These are phyloP conservation scores for Phaeodactylum tricornutum DNA, from an alignment of 108 stramenopile genomes.

Conservation along the genomic window DNA sequence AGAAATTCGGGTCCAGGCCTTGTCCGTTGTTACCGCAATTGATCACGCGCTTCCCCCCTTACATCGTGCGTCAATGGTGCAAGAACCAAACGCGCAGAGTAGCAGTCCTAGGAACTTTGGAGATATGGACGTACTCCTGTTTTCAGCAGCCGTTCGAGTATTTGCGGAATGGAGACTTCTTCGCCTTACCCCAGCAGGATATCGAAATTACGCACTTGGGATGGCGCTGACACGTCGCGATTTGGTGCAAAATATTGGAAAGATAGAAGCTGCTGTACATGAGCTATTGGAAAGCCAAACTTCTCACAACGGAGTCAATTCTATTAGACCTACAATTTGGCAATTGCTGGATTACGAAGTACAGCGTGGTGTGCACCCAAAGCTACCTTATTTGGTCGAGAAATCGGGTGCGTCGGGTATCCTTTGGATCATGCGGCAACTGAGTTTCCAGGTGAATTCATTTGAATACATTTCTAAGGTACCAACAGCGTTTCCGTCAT, in stretches of 20 bases:
- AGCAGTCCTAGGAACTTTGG: too few relatives aligned
- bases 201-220: slow-evolving; percentile 32
- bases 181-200: slow-evolving; percentile 26
- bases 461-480: slow-evolving; percentile 45
- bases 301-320: too few relatives aligned
- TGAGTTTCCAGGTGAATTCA: slow-evolving; percentile 46
- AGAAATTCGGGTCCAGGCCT: too few relatives aligned
- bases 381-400: slow-evolving; percentile 49
- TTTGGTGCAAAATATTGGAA: slow-evolving; percentile 40
- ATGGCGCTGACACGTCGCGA: slow-evolving; percentile 39
- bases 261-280: slow-evolving; percentile 31
- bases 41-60: too few relatives aligned
- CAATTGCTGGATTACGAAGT: slow-evolving; percentile 28
- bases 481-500: slow-evolving; percentile 21
- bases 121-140: slow-evolving; percentile 19
- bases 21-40: too few relatives aligned
- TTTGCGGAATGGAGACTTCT: slow-evolving; percentile 39
- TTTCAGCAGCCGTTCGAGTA: slow-evolving; percentile 22
- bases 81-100: too few relatives aligned
- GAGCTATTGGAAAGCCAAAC: too few relatives aligned
- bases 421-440: slow-evolving; percentile 55
- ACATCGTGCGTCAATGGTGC: too few relatives aligned
- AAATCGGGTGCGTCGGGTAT: slow-evolving; percentile 54
- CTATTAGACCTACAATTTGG: slow-evolving; percentile 27
- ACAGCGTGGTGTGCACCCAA: slow-evolving; percentile 24